Base-by-base conservation (phyloP, 768 basidiomycete species). In the Termitomyces sp. region DNA sequence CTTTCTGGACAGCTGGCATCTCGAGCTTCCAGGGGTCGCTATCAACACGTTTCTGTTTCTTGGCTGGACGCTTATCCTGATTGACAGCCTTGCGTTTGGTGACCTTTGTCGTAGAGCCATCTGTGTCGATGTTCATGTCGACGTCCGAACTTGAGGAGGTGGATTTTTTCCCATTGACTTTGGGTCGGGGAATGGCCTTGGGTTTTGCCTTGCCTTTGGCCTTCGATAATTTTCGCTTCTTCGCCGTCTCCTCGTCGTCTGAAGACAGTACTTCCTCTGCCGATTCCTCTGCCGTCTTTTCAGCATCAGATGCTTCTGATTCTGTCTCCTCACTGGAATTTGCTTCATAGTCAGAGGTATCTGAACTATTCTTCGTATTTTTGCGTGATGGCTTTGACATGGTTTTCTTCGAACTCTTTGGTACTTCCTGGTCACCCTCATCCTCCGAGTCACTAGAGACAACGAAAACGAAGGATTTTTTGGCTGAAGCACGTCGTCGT, bases 1-100 rank as follows among this genome's bases (percentile, higher is more conserved):
- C 86, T 53, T 77, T 78, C 65, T 80, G 78, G 13, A 93, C 92
- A 0, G 75, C 71, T 26, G 75, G 71, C 1, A 80, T 81, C 36
- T 79, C 79, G 1, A 95, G 82, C 56, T 86, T 87, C 91, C 94
- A 92, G 7, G 89, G 87, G 67, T 94, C 89, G 45, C 73, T 84
- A 59, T 87, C 84, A 40, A 79, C 77, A 32, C 82, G 83, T 73
- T 84, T 87, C 13, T 52, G 51, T 66, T 83, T 86, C 67, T 88
- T 86, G 22, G 75, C 68, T 1, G 79, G 74, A 13, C 72, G 75
- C 51, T 72, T 71, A 34, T 71, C 71, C 40, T 75, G 73, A 36
- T 72, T 69, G 34, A 69, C 72, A 24, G 68, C 72, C 63, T 78
- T 79, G 53, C 69, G 74, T 61, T 72, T 74, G 12, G 71, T 66